Evolutionary conservation across 371 early-diverging fungal species (phyloP), one percentile per base, ranked within the genome.

Genomic region (Mortierella sp.): DNA sequence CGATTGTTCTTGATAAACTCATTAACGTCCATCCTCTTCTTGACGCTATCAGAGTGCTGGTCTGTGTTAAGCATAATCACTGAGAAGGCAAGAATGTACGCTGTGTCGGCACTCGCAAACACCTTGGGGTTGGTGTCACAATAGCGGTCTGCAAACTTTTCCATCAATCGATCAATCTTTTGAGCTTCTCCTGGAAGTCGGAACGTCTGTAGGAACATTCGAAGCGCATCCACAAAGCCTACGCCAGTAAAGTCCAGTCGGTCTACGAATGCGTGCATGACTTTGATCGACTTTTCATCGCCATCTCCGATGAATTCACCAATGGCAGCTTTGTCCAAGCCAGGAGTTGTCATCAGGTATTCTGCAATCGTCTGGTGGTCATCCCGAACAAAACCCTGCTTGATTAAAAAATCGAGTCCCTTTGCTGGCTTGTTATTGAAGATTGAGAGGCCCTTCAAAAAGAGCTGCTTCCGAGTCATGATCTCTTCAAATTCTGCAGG

Each of bases 1-100:
- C 93, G 86, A 80, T 98, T 98, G 80, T 98, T 99, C 69, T 90
- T 90, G 69, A 97, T 84, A 83, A 99, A 99, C 59, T 97, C 98
- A 0, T 88, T 85, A 71, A 95, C 90, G 1, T 95, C 92, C 96
- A 99, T 99, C 47, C 96, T 92, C 53, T 88, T 84, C 81, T 95
- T 96, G 29, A 98, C 94, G 74, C 94, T 96, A 11, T 93, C 90
- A 70, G 94, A 97, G 82, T 99, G 94, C 74, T 93, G 89, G 74
- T 95, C 95, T 9, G 96, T 96, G 82, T 96, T 96, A 53, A 96
- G 85, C 86, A 94, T 89, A 64, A 95, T 89, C 37, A 93, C 88
- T 29, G 93, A 92, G 81, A 92, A 97, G 29, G 87, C 92, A 57
- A 90, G 90, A 66, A 89, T 92, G 68, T 90, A 91, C 3, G 93